A percentile compares a stretch with the other conserved stretches of the same genome.
Conservation (phyloP, 768 basidiomycete species). For the Kockovaella imperatae region DNA sequence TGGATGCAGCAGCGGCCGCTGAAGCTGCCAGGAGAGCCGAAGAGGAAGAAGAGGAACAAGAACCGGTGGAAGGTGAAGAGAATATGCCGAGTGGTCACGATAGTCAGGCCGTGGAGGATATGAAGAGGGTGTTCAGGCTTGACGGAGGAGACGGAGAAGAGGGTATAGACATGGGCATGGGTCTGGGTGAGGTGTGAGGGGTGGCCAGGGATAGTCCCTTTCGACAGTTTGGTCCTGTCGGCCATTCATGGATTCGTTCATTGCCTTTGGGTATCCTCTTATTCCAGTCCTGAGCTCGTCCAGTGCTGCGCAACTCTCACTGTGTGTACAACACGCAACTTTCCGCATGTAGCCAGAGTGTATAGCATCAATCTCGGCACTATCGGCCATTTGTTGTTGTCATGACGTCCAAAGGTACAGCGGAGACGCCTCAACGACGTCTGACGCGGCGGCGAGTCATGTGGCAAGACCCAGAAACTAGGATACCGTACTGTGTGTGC, state of each 20-base stretch:
- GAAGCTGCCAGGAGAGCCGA: not conserved
- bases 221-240: not conserved
- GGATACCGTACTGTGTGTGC: no score
- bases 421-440: no score
- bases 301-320: no score
- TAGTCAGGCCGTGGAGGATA: conserved; percentile 4
- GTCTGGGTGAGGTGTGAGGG: conserved; percentile 1
- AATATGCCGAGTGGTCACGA: conserved; percentile 1
- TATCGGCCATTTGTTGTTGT: no score
- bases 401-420: no score
- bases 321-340: no score
- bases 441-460: no score
- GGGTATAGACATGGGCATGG: conserved; percentile 2
- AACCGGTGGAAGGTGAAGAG: not conserved
- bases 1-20: conserved; percentile 2
- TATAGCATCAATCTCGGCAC: no score
- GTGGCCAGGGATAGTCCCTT: conserved; percentile 9
- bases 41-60: conserved; percentile 1
- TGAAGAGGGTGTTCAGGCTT: conserved; percentile 6
- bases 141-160: not conserved
- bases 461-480: no score
- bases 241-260: not conserved
- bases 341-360: no score
- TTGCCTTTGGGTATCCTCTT: not conserved
- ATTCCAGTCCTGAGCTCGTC: not conserved